A percentile compares a stretch with the other conserved stretches of the same genome.
Evolutionary conservation across 805 yeast species (phyloP).

Genomic region (Yarrowia deformans): DNA sequence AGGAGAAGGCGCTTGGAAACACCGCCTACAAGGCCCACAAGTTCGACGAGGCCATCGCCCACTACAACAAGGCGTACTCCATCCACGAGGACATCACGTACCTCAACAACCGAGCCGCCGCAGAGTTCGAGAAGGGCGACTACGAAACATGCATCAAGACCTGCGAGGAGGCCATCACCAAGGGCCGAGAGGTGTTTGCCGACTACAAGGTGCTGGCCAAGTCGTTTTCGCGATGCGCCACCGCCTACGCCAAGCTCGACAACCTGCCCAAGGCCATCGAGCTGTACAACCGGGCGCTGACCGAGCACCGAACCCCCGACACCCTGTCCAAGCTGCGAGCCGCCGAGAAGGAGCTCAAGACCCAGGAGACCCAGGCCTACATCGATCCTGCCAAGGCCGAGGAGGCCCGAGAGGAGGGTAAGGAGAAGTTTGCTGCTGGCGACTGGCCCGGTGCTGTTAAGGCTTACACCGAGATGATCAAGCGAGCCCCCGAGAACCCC

Average conservation of each 20-base stretch:
- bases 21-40: slow-evolving; percentile 81
- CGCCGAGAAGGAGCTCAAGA: slow-evolving; percentile 85
- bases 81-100: slow-evolving; percentile 84
- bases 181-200: slow-evolving; percentile 88
- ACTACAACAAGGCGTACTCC: slow-evolving; percentile 87
- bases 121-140: slow-evolving; percentile 95
- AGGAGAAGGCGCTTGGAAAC: slow-evolving; percentile 85
- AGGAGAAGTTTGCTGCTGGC: slow-evolving; percentile 82
- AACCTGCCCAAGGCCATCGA: slow-evolving; percentile 77
- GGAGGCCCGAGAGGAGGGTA: slow-evolving; percentile 92
- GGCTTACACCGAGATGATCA: slow-evolving; percentile 93
- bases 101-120: slow-evolving; percentile 96
- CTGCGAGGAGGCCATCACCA: slow-evolving; percentile 81
- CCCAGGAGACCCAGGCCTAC: slow-evolving; percentile 76
- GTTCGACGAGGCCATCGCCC: slow-evolving; percentile 90
- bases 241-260: slow-evolving; percentile 74
- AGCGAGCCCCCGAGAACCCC: slow-evolving; percentile 96
- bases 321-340: slow-evolving; percentile 84
- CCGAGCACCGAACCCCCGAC: slow-evolving; percentile 97
- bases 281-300: slow-evolving; percentile 85
- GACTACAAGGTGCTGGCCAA: slow-evolving; percentile 93
- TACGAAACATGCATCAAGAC: slow-evolving; percentile 84
- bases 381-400: slow-evolving; percentile 92
- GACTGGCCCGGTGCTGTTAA: slow-evolving; percentile 98
- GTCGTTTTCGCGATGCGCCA: slow-evolving; percentile 91